These are phyloP conservation scores for Mycosarcoma maydis DNA, from an alignment of 1,284 basidiomycete species.

Conservation along the genomic window DNA sequence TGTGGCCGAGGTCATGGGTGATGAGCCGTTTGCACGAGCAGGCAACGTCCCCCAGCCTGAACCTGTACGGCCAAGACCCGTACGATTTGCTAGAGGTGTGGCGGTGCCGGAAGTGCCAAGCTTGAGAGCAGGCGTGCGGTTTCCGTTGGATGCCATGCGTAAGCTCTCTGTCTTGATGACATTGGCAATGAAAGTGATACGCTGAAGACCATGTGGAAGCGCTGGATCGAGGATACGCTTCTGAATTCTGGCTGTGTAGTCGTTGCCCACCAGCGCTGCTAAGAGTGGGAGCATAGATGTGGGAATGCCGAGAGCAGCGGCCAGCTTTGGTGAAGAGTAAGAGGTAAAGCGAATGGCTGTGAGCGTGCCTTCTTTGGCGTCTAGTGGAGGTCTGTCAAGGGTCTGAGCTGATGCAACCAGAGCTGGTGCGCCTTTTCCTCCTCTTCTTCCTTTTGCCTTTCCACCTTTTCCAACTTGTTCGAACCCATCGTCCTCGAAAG, in stretches of 20 bases:
- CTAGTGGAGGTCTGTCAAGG: conserved; percentile 9
- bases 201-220: conserved; percentile 28
- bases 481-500: conserved; percentile 54
- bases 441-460: conserved; percentile 20
- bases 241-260: conserved; percentile 53
- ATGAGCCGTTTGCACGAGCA: conserved; percentile 11
- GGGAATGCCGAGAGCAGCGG: conserved; percentile 45
- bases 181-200: conserved; percentile 42
- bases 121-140: conserved; percentile 6
- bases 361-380: conserved; percentile 16
- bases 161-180: conserved; percentile 43
- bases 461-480: conserved; percentile 37
- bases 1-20: conserved; percentile 36
- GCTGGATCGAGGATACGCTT: conserved; percentile 44
- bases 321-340: conserved; percentile 49
- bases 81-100: conserved; percentile 25
- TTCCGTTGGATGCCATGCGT: conserved; percentile 28
- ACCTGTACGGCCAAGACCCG: conserved; percentile 20
- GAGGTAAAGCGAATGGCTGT: conserved; percentile 34
- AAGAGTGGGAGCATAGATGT: conserved; percentile 51
- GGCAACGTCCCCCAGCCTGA: conserved; percentile 18
- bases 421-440: neutral
- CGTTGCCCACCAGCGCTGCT: conserved; percentile 57
- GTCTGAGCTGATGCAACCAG: neutral
- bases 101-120: conserved; percentile 35